Evolutionary conservation across 176 grass and related monocot genomes (phyloP).

Genomic region (Oryza nivara): DNA sequence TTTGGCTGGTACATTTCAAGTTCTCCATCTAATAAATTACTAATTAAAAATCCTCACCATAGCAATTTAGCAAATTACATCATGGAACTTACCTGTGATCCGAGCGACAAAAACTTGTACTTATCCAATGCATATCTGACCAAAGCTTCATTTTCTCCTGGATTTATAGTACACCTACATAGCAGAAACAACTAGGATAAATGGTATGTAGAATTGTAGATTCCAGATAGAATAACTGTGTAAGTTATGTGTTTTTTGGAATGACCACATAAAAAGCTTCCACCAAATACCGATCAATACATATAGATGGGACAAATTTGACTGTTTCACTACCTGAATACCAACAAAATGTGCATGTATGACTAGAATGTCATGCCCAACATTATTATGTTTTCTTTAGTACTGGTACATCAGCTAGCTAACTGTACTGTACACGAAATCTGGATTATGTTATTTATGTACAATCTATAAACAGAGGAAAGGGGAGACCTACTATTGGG

Average conservation of each 20-base stretch:
- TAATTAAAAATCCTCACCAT: neutral
- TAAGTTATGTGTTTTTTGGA: slow-evolving; percentile 18
- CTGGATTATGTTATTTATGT: slow-evolving; percentile 6
- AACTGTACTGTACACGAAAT: neutral
- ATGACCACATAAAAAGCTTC: slow-evolving; percentile 1
- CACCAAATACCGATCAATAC: neutral
- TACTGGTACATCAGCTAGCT: slow-evolving; percentile 14
- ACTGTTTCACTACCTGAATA: slow-evolving; percentile 2
- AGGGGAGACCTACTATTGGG: neutral
- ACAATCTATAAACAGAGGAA: neutral
- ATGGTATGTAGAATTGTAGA: neutral
- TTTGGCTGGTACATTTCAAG: slow-evolving; percentile 6
- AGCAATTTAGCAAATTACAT: slow-evolving; percentile 1
- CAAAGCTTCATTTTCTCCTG: slow-evolving; percentile 92
- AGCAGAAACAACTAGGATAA: slow-evolving; percentile 18
- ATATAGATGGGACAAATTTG: slow-evolving; percentile 16
- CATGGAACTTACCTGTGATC: slow-evolving; percentile 61
- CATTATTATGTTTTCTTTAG: neutral
- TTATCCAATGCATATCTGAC: slow-evolving; percentile 92
- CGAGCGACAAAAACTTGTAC: slow-evolving; percentile 79
- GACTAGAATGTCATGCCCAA: neutral
- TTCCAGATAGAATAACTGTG: neutral
- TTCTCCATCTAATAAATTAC: neutral
- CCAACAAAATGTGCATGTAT: slow-evolving; percentile 17
- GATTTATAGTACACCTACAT: slow-evolving; percentile 96